These are phyloP conservation scores for Penicillium taxi DNA, from an alignment of 495 filamentous ascomycete genomes.

Conservation along the genomic window DNA sequence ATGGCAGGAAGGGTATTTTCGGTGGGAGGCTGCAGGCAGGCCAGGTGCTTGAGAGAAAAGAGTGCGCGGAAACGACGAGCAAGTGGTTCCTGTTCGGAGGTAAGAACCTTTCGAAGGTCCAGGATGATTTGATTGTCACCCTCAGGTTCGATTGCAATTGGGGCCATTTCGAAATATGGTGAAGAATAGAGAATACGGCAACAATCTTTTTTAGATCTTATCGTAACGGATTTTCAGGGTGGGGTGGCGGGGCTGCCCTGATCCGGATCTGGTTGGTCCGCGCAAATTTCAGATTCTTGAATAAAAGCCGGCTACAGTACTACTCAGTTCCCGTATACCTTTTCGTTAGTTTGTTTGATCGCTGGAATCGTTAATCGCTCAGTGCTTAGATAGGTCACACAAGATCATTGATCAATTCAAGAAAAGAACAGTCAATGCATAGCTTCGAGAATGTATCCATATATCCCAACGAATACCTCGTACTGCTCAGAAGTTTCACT, in stretches of 20 bases:
- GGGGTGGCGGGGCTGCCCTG: conserved; percentile 24
- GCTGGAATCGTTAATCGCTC: too few relatives aligned
- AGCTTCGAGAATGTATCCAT: too few relatives aligned
- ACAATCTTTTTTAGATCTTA: conserved; percentile 24
- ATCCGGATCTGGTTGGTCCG: conserved; percentile 16
- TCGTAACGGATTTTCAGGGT: conserved; percentile 21
- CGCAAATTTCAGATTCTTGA: conserved; percentile 5
- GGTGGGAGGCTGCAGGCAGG: conserved; percentile 55
- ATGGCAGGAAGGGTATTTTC: conserved; percentile 65
- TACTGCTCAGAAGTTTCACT: too few relatives aligned
- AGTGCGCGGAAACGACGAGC: conserved; percentile 90
- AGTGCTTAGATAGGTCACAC: too few relatives aligned
- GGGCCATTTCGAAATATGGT: conserved; percentile 11
- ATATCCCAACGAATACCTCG: too few relatives aligned
- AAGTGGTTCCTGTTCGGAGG: conserved; percentile 69
- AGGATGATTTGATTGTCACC: conserved; percentile 34
- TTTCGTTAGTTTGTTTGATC: too few relatives aligned
- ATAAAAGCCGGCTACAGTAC: too few relatives aligned
- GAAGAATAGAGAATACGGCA: conserved; percentile 6
- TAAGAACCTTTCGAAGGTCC: conserved; percentile 66
- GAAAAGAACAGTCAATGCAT: too few relatives aligned
- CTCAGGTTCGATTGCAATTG: conserved; percentile 16
- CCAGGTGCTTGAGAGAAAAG: conserved; percentile 93
- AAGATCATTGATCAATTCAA: too few relatives aligned
- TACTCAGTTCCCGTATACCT: too few relatives aligned